These are phyloP conservation scores for Lactarius psammicola DNA, from an alignment of 768 basidiomycete genomes.

Conservation along the genomic window DNA sequence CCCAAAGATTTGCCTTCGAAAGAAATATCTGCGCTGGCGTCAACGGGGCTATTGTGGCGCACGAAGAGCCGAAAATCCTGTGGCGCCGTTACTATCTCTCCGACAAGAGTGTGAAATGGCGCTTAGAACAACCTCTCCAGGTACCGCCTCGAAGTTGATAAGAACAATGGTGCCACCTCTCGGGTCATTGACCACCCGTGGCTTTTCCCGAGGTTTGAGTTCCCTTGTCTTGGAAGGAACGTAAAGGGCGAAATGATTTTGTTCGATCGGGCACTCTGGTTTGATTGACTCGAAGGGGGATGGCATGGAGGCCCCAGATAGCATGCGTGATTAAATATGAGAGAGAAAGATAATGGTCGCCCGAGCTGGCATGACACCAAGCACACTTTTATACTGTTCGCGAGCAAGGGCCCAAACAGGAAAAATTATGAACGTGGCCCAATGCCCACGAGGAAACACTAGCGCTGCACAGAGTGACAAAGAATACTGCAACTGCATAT, in stretches of 20 bases:
- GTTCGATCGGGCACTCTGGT: constrained; percentile 10
- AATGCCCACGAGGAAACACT: constrained; percentile 3
- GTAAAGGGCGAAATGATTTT: constrained; percentile 6
- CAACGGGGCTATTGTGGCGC: constrained; percentile 3
- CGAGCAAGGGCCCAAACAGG: constrained; percentile 10
- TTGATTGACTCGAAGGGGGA: background rate
- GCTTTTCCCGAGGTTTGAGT: constrained; percentile 9
- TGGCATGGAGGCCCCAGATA: background rate
- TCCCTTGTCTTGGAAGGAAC: constrained; percentile 9
- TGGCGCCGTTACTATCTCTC: background rate
- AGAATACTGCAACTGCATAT: constrained; percentile 1
- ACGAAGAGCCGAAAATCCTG: constrained; percentile 15
- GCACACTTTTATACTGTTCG: constrained; percentile 4
- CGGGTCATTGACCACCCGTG: constrained; percentile 1
- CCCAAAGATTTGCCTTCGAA: constrained; percentile 3
- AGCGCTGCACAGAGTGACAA: constrained; percentile 2
- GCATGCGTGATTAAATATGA: background rate
- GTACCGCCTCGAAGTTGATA: constrained; percentile 4
- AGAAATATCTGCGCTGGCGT: constrained; percentile 13
- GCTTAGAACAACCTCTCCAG: constrained; percentile 4
- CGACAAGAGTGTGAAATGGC: background rate
- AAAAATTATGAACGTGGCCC: background rate
- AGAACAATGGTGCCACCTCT: background rate
- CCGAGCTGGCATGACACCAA: background rate
- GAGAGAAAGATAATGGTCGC: background rate